phyloP scores from a whole-genome alignment of 768 basidiomycete species.

The Tylopilus balloui region DNA sequence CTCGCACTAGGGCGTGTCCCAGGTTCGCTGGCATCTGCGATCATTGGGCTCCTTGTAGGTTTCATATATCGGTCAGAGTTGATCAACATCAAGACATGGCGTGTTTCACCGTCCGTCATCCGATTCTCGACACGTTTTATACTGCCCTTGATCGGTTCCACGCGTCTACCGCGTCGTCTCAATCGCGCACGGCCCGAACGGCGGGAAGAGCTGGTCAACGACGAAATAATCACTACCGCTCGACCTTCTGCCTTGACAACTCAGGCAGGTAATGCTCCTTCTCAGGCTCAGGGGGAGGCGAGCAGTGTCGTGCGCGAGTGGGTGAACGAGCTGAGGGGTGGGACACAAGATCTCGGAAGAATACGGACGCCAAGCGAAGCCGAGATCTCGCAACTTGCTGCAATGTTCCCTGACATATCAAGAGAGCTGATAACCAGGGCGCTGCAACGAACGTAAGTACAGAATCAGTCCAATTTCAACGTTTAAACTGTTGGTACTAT shows the following conservation, averaged over 20 bases:
- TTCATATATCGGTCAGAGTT: constrained; percentile 82
- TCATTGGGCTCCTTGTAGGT: constrained; percentile 65
- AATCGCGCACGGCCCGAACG: constrained; percentile 72
- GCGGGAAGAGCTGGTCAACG: constrained; percentile 35
- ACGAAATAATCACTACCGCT: constrained; percentile 65
- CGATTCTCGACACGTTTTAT: constrained; percentile 54
- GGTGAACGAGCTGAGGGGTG: constrained; percentile 75
- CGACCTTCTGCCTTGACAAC: constrained; percentile 31
- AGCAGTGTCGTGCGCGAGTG: constrained; percentile 64
- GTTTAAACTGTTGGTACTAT: constrained; percentile 5
- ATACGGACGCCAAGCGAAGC: constrained; percentile 68
- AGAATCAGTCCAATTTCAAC: not conserved
- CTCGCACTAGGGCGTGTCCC: constrained; percentile 66
- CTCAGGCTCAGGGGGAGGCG: constrained; percentile 23
- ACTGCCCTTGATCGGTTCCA: constrained; percentile 62
- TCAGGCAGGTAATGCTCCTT: constrained; percentile 18
- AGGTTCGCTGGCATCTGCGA: constrained; percentile 55
- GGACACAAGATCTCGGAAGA: constrained; percentile 50
- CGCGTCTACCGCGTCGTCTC: constrained; percentile 57
- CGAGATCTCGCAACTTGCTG: constrained; percentile 69
- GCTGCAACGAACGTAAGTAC: constrained; percentile 70
- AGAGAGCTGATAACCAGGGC: constrained; percentile 71
- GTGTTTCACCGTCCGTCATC: constrained; percentile 59
- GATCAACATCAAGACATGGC: constrained; percentile 73
- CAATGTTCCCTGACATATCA: constrained; percentile 80